These are phyloP conservation scores for Tremella yokohamensis DNA, from an alignment of 768 basidiomycete species.

Conservation along the genomic window DNA sequence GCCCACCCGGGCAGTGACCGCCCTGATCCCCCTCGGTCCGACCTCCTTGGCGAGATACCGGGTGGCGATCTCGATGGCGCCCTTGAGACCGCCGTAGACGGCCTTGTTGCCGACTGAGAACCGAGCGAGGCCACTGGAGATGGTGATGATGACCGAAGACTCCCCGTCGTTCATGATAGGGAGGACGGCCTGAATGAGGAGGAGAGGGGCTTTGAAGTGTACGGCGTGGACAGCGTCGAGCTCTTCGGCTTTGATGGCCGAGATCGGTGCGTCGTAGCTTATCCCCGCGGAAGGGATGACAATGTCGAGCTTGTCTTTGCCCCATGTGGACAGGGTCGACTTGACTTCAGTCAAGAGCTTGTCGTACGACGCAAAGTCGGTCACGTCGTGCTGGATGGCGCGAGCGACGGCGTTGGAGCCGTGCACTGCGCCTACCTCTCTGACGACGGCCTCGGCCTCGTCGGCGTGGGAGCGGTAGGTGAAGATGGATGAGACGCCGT, in stretches of 20 bases:
- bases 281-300: slow-evolving; percentile 6
- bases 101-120: background rate
- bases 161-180: slow-evolving; percentile 10
- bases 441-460: background rate
- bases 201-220: slow-evolving; percentile 10
- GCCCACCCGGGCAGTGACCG: background rate
- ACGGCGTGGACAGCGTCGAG: slow-evolving; percentile 6
- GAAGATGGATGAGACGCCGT: slow-evolving; percentile 8
- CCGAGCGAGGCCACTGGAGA: slow-evolving; percentile 4
- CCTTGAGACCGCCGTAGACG: slow-evolving; percentile 4
- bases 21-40: slow-evolving; percentile 4
- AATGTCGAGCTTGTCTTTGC: background rate
- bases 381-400: slow-evolving; percentile 9
- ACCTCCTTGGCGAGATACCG: slow-evolving; percentile 10
- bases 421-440: slow-evolving; percentile 1
- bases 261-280: background rate
- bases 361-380: slow-evolving; percentile 5
- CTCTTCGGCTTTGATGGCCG: background rate
- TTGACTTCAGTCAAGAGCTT: background rate
- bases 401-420: background rate
- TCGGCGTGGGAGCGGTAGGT: slow-evolving; percentile 5
- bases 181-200: slow-evolving; percentile 4
- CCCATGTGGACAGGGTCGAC: background rate
- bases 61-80: slow-evolving; percentile 6
- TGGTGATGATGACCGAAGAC: slow-evolving; percentile 4